These are phyloP conservation scores for Apocynum venetum DNA, from an alignment of 257 asterid genomes.

Conservation along the genomic window DNA sequence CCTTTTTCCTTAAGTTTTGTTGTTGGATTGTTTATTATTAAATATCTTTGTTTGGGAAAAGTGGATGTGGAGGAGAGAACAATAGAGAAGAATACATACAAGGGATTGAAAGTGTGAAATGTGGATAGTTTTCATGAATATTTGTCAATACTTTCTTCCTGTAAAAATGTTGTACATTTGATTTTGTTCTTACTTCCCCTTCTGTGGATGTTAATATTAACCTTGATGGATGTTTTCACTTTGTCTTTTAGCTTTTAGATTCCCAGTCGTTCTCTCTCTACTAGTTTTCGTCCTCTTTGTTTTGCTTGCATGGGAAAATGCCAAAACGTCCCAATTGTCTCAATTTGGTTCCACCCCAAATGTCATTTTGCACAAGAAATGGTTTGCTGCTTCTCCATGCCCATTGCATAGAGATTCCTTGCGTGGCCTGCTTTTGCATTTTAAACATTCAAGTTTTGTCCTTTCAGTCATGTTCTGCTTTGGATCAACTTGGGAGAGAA, in stretches of 20 bases:
- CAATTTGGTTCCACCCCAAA: neutral
- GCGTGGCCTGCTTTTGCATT: conserved; percentile 6
- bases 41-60: conserved; percentile 27
- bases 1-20: conserved; percentile 32
- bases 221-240: neutral
- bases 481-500: neutral
- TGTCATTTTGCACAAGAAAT: neutral
- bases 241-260: conserved; percentile 2
- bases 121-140: conserved; percentile 30
- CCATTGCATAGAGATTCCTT: neutral
- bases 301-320: neutral
- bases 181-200: conserved; percentile 20
- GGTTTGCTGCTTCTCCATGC: neutral
- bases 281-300: neutral
- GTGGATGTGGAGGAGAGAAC: conserved; percentile 9
- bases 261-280: neutral
- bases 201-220: conserved; percentile 22
- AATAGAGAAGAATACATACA: conserved; percentile 21
- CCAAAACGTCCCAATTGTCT: neutral
- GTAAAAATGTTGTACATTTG: conserved; percentile 28
- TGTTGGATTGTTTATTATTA: conserved; percentile 32
- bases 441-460: neutral
- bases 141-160: conserved; percentile 31
- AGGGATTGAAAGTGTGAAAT: conserved; percentile 36
- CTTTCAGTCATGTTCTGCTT: neutral